phyloP scores from a whole-genome alignment of 768 basidiomycete species.

The Mycena galericulata region DNA sequence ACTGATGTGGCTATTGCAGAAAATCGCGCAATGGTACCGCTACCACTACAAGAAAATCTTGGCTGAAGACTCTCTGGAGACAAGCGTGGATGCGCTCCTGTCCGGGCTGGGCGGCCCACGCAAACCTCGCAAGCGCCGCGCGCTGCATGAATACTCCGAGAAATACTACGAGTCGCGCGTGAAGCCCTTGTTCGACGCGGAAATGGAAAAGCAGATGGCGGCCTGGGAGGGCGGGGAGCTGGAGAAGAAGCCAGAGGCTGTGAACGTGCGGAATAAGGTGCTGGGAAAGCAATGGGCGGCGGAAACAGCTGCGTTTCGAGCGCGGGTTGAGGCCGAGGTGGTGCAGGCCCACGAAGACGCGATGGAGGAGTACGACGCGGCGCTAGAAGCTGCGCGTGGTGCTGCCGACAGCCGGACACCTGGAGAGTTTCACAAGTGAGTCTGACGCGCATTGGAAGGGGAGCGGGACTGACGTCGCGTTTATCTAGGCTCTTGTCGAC shows the following conservation, averaged over 20 bases:
- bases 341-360: not conserved
- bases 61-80: not conserved
- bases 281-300: not conserved
- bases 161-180: not conserved
- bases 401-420: not conserved
- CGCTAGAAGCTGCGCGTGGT: not conserved
- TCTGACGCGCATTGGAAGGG: too few species aligned
- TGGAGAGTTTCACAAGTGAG: not conserved
- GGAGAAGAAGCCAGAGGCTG: not conserved
- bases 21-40: constrained; percentile 2
- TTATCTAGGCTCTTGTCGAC: not conserved
- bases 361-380: not conserved
- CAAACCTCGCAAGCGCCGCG: not conserved
- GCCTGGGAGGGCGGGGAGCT: not conserved
- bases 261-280: not conserved
- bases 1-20: not conserved
- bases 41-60: constrained; percentile 5
- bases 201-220: too few species aligned
- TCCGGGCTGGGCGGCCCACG: not conserved
- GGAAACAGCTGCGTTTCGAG: not conserved
- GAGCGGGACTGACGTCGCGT: too few species aligned
- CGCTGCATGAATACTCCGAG: not conserved
- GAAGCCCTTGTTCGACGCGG: not conserved
- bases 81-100: not conserved
- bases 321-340: not conserved